These are phyloP conservation scores for Pontederia crassipes DNA, from an alignment of 176 grass and related monocot genomes.

Conservation along the genomic window DNA sequence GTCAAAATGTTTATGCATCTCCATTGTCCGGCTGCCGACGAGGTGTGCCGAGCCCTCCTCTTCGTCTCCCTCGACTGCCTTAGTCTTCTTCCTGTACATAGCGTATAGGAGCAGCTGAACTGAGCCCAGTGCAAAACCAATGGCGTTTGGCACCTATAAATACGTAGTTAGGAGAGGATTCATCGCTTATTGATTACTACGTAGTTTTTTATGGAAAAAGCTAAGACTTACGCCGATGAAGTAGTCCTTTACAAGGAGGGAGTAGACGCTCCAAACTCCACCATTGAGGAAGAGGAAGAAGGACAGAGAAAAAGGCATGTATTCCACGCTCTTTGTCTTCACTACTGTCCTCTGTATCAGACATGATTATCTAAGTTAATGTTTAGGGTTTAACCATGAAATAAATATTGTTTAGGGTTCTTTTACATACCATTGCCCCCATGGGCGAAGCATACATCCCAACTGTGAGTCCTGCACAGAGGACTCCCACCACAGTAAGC, in stretches of 20 bases:
- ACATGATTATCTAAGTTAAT: not conserved
- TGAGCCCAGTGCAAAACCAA: constrained; percentile 59
- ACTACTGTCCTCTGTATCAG: constrained; percentile 49
- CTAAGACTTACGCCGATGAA: constrained; percentile 50
- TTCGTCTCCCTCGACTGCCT: constrained; percentile 21
- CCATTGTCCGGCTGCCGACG: constrained; percentile 7
- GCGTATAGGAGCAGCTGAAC: constrained; percentile 51
- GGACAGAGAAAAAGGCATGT: constrained; percentile 52
- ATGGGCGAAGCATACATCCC: constrained; percentile 62
- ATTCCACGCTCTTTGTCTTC: constrained; percentile 30
- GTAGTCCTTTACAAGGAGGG: constrained; percentile 44
- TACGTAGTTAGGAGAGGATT: not conserved
- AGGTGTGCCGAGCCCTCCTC: constrained; percentile 46
- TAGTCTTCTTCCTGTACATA: constrained; percentile 33
- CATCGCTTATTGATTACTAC: not conserved
- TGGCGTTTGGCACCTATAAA: constrained; percentile 53
- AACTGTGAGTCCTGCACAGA: constrained; percentile 52
- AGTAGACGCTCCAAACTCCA: constrained; percentile 51
- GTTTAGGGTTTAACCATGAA: too few relatives aligned
- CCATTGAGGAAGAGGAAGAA: constrained; percentile 72
- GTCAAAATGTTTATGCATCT: too few relatives aligned
- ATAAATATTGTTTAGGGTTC: too few relatives aligned
- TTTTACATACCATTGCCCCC: constrained; percentile 35
- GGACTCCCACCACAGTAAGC: constrained; percentile 31
- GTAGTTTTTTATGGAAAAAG: not conserved